These are phyloP conservation scores for Trametopsis cervina DNA, from an alignment of 768 basidiomycete species.

Conservation along the genomic window DNA sequence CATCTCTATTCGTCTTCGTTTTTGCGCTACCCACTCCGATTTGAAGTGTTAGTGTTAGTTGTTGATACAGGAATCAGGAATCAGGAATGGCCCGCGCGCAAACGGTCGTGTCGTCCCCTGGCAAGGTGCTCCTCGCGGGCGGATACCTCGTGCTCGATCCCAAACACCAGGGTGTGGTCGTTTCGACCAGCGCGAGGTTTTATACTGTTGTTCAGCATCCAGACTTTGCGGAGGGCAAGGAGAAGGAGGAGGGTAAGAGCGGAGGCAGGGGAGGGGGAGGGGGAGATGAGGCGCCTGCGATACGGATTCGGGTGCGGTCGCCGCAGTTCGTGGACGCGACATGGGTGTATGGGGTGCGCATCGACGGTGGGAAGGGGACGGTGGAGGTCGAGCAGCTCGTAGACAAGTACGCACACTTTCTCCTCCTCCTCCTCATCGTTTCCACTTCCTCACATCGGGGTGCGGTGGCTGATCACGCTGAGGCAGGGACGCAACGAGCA, in stretches of 20 bases:
- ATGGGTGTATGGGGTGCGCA: constrained; percentile 62
- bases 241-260: no score
- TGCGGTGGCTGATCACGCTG: no score
- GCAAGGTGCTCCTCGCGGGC: constrained; percentile 92
- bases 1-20: no score
- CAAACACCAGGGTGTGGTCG: constrained; percentile 75
- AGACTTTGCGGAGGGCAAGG: no score
- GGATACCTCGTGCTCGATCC: constrained; percentile 96
- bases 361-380: constrained; percentile 25
- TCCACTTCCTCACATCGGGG: no score
- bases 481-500: constrained; percentile 21
- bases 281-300: constrained; percentile 23
- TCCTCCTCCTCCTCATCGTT: background rate
- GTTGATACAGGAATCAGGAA: no score
- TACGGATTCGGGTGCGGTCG: constrained; percentile 68
- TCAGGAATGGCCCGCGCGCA: no score
- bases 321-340: constrained; percentile 83
- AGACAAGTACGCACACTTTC: constrained; percentile 20
- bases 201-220: constrained; percentile 74
- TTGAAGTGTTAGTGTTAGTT: no score
- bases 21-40: no score
- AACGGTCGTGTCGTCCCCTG: constrained; percentile 87
- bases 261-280: no score
- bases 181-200: constrained; percentile 92
- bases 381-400: constrained; percentile 24